Percentiles rank a stretch among this genome's conserved stretches.
Evolutionary conservation across 2,329 filamentous ascomycete species (phyloP).

Genomic region (Aspergillus oerlinghausenensis): DNA sequence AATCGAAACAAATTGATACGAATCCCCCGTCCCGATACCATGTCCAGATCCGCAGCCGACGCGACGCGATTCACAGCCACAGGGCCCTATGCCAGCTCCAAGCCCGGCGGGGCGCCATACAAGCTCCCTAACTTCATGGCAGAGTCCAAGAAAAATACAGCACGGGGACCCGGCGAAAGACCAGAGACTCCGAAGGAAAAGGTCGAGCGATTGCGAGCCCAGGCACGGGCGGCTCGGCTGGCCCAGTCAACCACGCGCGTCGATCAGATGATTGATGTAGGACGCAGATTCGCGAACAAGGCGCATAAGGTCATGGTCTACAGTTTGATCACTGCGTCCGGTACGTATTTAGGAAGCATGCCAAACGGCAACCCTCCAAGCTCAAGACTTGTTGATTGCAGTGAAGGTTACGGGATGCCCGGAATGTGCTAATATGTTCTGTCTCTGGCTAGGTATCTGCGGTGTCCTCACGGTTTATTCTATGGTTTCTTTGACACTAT

Average conservation of each 20-base stretch:
- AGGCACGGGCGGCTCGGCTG: conserved; percentile 62
- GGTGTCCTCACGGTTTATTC: conserved; percentile 61
- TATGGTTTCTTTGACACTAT: conserved; percentile 61
- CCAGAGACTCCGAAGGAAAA: conserved; percentile 65
- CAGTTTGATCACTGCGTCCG: conserved; percentile 57
- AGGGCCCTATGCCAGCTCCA: conserved; percentile 45
- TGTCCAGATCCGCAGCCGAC: conserved; percentile 47
- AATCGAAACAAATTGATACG: neutral
- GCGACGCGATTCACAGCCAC: conserved; percentile 50
- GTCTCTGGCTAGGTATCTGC: conserved; percentile 48
- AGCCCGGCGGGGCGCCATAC: conserved; percentile 30
- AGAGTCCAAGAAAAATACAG: conserved; percentile 12
- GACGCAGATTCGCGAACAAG: conserved; percentile 55
- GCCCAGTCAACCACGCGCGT: conserved; percentile 54
- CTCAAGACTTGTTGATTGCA: neutral
- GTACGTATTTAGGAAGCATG: conserved; percentile 36
- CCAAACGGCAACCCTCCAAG: neutral
- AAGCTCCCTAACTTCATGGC: conserved; percentile 28
- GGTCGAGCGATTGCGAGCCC: conserved; percentile 63
- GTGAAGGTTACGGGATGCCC: neutral
- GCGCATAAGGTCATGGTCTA: conserved; percentile 58
- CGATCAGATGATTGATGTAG: conserved; percentile 51
- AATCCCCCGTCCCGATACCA: conserved; percentile 15
- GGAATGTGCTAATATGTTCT: conserved; percentile 3
- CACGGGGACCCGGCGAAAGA: conserved; percentile 22